phyloP scores from a whole-genome alignment of 495 filamentous ascomycete species.

The Penicillium egyptiacum region DNA sequence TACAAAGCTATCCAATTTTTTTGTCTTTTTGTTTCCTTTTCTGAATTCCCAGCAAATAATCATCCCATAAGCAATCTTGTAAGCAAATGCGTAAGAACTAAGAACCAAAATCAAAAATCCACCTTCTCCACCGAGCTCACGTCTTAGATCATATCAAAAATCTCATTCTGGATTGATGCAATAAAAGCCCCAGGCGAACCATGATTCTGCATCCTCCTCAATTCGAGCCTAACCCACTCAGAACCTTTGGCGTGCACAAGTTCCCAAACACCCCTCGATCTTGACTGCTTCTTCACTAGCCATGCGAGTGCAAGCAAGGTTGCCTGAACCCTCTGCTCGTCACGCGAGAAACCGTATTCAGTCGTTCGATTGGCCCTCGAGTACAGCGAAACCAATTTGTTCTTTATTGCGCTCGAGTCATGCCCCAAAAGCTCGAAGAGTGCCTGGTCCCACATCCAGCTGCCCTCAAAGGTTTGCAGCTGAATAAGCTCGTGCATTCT shows the following conservation, averaged over 20 bases:
- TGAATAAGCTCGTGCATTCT: conserved; percentile 11
- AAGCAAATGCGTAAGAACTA: neutral
- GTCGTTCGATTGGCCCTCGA: neutral
- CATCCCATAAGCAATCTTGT: neutral
- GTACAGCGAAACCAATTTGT: neutral
- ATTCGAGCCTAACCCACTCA: conserved; percentile 24
- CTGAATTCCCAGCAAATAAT: neutral
- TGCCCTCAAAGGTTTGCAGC: conserved; percentile 16
- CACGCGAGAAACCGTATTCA: neutral
- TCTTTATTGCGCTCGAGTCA: neutral
- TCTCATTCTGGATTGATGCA: neutral
- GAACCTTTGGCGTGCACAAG: conserved; percentile 44
- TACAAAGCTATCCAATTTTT: neutral
- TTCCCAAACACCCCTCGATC: conserved; percentile 53
- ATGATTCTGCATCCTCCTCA: neutral
- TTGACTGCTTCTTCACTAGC: conserved; percentile 42
- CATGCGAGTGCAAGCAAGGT: conserved; percentile 53
- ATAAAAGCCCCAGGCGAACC: neutral
- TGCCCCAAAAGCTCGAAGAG: conserved; percentile 6
- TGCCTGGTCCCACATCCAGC: conserved; percentile 12
- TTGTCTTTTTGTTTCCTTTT: neutral
- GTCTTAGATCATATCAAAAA: neutral
- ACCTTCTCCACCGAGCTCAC: neutral
- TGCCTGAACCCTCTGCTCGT: conserved; percentile 25
- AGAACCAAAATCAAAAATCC: neutral